phyloP scores from a whole-genome alignment of 2,329 filamentous ascomycete genomes.

The Shiraia bambusicola region DNA sequence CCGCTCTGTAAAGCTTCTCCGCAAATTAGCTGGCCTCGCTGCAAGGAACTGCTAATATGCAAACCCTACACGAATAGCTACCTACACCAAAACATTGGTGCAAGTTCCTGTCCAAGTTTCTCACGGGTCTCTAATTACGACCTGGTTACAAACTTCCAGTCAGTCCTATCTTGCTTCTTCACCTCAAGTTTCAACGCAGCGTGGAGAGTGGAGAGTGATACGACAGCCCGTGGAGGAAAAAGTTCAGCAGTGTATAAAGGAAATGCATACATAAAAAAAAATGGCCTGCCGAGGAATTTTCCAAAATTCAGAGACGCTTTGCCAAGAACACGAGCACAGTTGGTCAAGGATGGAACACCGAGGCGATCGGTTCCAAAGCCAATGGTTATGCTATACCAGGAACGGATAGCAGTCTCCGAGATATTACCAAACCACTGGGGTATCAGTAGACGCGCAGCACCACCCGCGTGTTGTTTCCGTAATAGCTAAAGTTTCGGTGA shows the following conservation, averaged over 20 bases:
- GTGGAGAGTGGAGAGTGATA: too few species aligned
- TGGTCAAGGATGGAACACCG: constrained; percentile 12
- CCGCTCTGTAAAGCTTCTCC: constrained; percentile 19
- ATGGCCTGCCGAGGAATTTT: too few species aligned
- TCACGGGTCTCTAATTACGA: too few species aligned
- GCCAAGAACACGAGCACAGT: constrained; percentile 10
- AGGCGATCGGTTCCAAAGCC: constrained; percentile 7
- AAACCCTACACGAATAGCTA: neutral
- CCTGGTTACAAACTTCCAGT: too few species aligned
- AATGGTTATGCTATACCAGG: constrained; percentile 17
- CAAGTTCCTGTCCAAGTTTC: too few species aligned
- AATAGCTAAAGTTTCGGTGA: too few species aligned
- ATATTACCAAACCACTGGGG: constrained; percentile 1
- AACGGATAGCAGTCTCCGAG: constrained; percentile 27
- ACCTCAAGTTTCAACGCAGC: too few species aligned
- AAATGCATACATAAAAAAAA: too few species aligned
- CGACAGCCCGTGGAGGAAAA: too few species aligned
- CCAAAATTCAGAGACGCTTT: neutral
- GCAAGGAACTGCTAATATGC: constrained; percentile 19
- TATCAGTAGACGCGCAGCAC: neutral
- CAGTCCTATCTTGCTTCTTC: too few species aligned
- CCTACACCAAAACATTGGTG: constrained; percentile 3
- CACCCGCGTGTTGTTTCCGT: constrained; percentile 7
- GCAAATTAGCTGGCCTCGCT: constrained; percentile 24
- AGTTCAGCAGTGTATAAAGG: too few species aligned